Percentiles rank a stretch among this genome's conserved stretches.
Evolutionary conservation across 2,329 filamentous ascomycete species (phyloP).

Genomic region (Aspergillus pseudoviridinutans): DNA sequence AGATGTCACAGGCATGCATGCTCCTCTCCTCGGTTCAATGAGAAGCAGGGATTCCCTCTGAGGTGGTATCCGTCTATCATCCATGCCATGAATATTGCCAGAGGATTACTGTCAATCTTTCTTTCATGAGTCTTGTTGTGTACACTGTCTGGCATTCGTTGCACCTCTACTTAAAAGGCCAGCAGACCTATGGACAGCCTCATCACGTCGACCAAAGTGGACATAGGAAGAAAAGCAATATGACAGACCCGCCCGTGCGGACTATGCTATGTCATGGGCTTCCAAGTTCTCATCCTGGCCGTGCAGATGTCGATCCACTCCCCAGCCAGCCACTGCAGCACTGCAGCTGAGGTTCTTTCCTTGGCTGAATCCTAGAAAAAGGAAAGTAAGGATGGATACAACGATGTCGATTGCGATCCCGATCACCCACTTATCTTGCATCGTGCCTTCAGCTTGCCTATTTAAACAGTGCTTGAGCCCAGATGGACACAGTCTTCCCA

Average conservation of each 20-base stretch:
- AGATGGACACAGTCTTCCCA: not conserved
- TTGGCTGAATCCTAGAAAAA: not conserved
- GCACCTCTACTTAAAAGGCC: too few species aligned
- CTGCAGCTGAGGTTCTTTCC: not conserved
- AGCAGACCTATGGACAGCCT: not conserved
- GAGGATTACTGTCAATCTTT: too few species aligned
- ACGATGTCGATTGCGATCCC: not conserved
- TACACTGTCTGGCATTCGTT: too few species aligned
- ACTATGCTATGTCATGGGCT: not conserved
- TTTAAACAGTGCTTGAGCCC: not conserved
- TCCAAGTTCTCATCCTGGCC: not conserved
- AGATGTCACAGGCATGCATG: too few species aligned
- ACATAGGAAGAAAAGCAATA: not conserved
- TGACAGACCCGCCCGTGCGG: not conserved
- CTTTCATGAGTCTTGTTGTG: too few species aligned
- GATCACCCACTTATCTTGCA: not conserved
- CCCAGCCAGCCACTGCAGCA: not conserved
- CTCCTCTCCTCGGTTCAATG: too few species aligned
- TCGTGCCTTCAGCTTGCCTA: not conserved
- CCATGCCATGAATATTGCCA: too few species aligned
- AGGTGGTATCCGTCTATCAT: too few species aligned
- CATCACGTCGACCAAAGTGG: not conserved
- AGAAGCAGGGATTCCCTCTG: too few species aligned
- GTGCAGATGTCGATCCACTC: not conserved
- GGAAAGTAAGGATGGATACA: not conserved